phyloP scores from a whole-genome alignment of 164 flowering plant species.

The Dillenia suffruticosa region DNA sequence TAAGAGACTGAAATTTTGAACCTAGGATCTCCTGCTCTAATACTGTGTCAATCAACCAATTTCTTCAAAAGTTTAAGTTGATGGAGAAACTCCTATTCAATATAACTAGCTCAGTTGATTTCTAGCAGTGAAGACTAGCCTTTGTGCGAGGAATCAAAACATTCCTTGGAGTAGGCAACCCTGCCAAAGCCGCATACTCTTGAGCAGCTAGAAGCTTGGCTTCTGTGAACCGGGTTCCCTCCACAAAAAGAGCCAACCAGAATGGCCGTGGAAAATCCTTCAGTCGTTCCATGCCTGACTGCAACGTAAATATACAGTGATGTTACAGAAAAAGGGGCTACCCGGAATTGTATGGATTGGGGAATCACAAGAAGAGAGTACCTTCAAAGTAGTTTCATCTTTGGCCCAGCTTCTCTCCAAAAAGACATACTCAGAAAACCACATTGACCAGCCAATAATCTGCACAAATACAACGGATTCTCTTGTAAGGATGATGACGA shows the following conservation, averaged over 20 bases:
- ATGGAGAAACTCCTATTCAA: too few relatives aligned
- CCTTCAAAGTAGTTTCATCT: constrained; percentile 91
- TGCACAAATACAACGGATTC: constrained; percentile 15
- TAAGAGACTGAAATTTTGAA: too few relatives aligned
- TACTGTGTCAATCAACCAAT: too few relatives aligned
- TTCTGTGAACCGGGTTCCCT: constrained; percentile 94
- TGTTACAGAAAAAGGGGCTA: too few relatives aligned
- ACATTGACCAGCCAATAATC: constrained; percentile 99
- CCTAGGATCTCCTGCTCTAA: too few relatives aligned
- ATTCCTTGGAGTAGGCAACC: constrained; percentile 83
- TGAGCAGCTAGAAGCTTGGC: constrained; percentile 94
- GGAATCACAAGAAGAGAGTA: constrained; percentile 10
- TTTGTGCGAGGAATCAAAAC: constrained; percentile 97
- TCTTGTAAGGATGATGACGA: too few relatives aligned
- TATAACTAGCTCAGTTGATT: too few relatives aligned
- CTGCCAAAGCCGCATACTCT: constrained; percentile 80
- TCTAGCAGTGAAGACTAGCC: constrained; percentile 28
- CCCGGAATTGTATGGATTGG: too few relatives aligned
- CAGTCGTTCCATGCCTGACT: constrained; percentile 73
- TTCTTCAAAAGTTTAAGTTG: too few relatives aligned
- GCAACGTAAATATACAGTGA: constrained; percentile 24
- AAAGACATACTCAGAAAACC: constrained; percentile 94
- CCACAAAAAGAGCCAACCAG: constrained; percentile 97
- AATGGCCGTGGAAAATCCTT: constrained; percentile 83
- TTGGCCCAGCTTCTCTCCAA: constrained; percentile 95